Base-by-base conservation (phyloP, 1,284 basidiomycete genomes). In the Cryptococcus depauperatus region DNA sequence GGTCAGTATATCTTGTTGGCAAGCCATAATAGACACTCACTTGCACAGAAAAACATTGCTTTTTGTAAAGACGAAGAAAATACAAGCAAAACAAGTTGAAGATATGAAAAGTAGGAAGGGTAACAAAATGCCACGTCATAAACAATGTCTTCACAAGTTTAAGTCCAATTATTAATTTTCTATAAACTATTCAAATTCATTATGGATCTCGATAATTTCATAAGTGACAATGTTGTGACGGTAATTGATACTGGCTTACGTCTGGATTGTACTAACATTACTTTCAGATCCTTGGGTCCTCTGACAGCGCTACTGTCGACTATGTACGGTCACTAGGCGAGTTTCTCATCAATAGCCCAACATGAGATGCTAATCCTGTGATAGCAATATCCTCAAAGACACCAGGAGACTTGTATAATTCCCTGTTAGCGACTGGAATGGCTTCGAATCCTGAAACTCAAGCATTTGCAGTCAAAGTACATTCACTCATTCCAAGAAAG, bases 21-120 rank as follows among this genome's bases (percentile, higher is more conserved):
- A 92, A 89, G 47, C 95, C 95, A 39, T 91, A 96, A 21, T 33
- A 47, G 48, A 11, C 2, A 68, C 71, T 59, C 41, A 71, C 71
- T 72, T 33, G 69, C 82, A 69, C 88, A 92, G 73, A 88, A 89
- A 74, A 90, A 89, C 84, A 90, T 85, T n/a, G n/a, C n/a, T n/a
- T n/a, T n/a, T n/a, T n/a, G n/a, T n/a, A n/a, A n/a, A n/a, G n/a
- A n/a, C n/a, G n/a, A n/a, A n/a, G n/a, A n/a, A n/a, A n/a, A n/a
- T n/a, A n/a, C n/a, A n/a, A n/a, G n/a, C n/a, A n/a, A n/a, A n/a
- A n/a, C n/a, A n/a, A n/a, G n/a, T n/a, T n/a, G n/a, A n/a, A n/a
- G n/a, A n/a, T 16, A 18, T 16, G 19, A 38, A 28, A 40, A 27
- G 38, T 28, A 18, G 21, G 5, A 30, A 8, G 9, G 8, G 21